Base-by-base conservation (phyloP, 2,329 filamentous ascomycete genomes). In the Cercospora nicotianae region DNA sequence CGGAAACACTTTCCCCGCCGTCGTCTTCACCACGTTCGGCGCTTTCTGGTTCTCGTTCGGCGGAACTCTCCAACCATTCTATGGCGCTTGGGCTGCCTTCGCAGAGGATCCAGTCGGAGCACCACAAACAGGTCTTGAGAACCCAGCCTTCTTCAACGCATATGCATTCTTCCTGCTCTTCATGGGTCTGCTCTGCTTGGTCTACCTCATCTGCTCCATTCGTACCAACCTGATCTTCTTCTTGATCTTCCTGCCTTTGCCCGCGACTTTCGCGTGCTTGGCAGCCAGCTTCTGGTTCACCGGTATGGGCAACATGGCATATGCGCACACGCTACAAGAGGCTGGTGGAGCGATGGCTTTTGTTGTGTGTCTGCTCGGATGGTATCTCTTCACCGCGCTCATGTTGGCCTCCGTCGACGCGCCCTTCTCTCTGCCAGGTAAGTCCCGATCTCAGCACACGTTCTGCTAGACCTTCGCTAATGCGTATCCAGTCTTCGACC, bases 171-270 rank as follows among this genome's bases (percentile, higher is more conserved):
- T 89, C 80, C 83, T 87, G 58, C 76, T 91, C 61, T 84, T 85
- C 68, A 91, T 91, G 88, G 87, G 81, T 2, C 69, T 91, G 13
- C 79, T 92, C 23, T 87, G 85, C 76, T 77, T 91, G 68, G 77
- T 92, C 72, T 92, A 87, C 80, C 79, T 91, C 57, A 81, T 93
- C 75, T 90, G 88, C 79, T 85, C 90, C 0, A 80, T 92, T 18
- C 87, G 91, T 57, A 93, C 90, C 31, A 93, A 93, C 76, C 65
- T 91, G 7, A 83, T 87, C 76, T 91, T 92, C 78, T 85, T 91
- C 71, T 70, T 87, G 64, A 90, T 93, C 77, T 92, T 93, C 81
- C 75, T 88, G 67, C 82, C 82, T 0, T 83, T 93, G 12, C 77
- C 85, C 16, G 74, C 87, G 12, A 81, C 83, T 2, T 91, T 92